A percentile compares a stretch with the other conserved stretches of the same genome.
Evolutionary conservation across 2,329 filamentous ascomycete genomes (phyloP).

Genomic region (Cordyceps fumosorosea): DNA sequence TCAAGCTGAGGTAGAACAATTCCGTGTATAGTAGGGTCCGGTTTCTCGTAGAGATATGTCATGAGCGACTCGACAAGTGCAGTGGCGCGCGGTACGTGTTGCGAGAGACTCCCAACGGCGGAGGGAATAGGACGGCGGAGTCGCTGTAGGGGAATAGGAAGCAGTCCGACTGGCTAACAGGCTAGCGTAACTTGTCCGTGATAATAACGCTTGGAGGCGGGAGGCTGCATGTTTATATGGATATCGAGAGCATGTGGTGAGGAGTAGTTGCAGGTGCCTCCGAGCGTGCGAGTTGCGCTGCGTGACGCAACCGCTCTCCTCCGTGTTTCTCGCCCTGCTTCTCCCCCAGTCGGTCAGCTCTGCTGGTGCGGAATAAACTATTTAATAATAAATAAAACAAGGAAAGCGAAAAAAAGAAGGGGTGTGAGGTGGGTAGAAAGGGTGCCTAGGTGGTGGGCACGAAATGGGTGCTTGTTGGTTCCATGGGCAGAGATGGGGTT

Average conservation of each 20-base stretch:
- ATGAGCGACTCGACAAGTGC: background rate
- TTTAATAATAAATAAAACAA: background rate
- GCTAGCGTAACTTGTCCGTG: background rate
- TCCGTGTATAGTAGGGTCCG: slow-evolving; percentile 7
- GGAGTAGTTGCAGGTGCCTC: background rate
- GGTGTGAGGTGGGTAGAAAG: background rate
- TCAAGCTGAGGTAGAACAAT: slow-evolving; percentile 2
- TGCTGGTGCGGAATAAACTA: background rate
- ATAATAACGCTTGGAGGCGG: background rate
- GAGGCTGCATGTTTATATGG: slow-evolving; percentile 8
- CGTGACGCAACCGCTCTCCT: background rate
- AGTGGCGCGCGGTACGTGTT: background rate
- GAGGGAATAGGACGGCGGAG: background rate
- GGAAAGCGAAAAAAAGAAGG: background rate
- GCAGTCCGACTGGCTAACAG: background rate
- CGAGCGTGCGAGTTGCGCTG: background rate
- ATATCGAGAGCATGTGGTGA: background rate
- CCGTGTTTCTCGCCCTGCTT: background rate
- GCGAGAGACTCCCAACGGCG: background rate
- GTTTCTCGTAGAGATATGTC: slow-evolving; percentile 7
- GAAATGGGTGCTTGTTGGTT: slow-evolving; percentile 9
- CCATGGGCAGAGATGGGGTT: background rate
- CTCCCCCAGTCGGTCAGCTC: background rate
- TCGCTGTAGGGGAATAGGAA: background rate
- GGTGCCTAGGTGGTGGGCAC: background rate